A percentile compares a stretch with the other conserved stretches of the same genome.
Conservation (phyloP, 2,329 filamentous ascomycete genomes). For the Pleoardoris graminearum region DNA sequence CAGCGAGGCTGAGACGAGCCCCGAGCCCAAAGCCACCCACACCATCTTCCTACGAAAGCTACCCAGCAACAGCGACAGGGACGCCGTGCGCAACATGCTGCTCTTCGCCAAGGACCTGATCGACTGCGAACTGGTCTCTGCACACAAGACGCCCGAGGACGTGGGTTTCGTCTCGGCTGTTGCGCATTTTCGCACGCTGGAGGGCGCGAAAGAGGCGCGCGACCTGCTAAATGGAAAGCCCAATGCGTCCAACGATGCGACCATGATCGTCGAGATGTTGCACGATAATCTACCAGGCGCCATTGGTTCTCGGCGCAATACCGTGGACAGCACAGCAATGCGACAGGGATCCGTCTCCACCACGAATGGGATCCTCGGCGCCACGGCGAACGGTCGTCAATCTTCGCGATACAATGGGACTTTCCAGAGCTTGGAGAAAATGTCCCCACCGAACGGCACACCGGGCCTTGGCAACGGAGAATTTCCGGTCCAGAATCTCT, state of each 20-base stretch:
- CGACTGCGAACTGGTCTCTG: constrained; percentile 59
- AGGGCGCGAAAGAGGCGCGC: constrained; percentile 63
- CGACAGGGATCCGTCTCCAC: constrained; percentile 52
- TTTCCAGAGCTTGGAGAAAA: constrained; percentile 65
- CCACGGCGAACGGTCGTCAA: constrained; percentile 51
- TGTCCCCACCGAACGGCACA: constrained; percentile 62
- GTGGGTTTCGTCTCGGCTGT: constrained; percentile 60
- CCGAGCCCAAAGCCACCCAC: constrained; percentile 30
- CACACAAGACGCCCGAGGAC: constrained; percentile 59
- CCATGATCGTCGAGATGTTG: constrained; percentile 62
- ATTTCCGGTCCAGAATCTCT: constrained; percentile 66
- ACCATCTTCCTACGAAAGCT: constrained; percentile 62
- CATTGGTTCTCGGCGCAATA: constrained; percentile 57
- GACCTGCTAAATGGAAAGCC: constrained; percentile 64
- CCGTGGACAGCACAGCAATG: constrained; percentile 53
- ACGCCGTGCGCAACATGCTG: constrained; percentile 64
- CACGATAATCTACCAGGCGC: constrained; percentile 39
- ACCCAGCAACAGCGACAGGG: constrained; percentile 60
- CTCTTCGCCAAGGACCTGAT: constrained; percentile 67
- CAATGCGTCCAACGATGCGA: constrained; percentile 63
- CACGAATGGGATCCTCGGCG: constrained; percentile 51
- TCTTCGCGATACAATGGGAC: constrained; percentile 63
- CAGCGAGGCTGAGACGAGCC: constrained; percentile 37
- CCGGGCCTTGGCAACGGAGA: constrained; percentile 60
- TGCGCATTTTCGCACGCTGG: constrained; percentile 60